Percentiles rank a stretch among this genome's conserved stretches.
Conservation (phyloP, 2,329 filamentous ascomycete species). For the Sclerotinia trifoliorum region DNA sequence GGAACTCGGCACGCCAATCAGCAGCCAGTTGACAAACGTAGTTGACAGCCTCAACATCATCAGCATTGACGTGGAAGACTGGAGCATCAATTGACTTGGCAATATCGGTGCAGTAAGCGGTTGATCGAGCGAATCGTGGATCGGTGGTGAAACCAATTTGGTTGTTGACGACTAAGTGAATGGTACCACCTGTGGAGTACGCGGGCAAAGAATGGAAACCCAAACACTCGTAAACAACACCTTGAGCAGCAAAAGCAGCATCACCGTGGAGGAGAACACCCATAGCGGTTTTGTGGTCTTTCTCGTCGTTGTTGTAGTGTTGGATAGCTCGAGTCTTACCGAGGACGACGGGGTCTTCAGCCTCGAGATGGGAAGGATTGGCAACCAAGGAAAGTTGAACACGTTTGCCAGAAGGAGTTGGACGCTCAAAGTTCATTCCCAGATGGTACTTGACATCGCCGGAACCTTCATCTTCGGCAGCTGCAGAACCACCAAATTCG, state of each 20-base stretch:
- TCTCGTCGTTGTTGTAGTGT: constrained; percentile 98
- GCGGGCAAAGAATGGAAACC: constrained; percentile 94
- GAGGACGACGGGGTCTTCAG: constrained; percentile 95
- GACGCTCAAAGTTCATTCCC: constrained; percentile 99
- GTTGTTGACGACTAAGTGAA: constrained; percentile 98
- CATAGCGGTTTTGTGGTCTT: constrained; percentile 86
- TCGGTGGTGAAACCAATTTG: constrained; percentile 99
- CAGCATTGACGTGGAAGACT: constrained; percentile 98
- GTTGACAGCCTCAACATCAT: constrained; percentile 97
- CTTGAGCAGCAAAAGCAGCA: constrained; percentile 93
- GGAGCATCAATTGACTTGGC: constrained; percentile 98
- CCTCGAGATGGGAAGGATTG: constrained; percentile 97
- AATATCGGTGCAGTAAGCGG: constrained; percentile 98
- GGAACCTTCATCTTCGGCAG: constrained; percentile 90
- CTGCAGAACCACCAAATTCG: constrained; percentile 87
- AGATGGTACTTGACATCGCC: constrained; percentile 99
- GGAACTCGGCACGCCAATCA: constrained; percentile 98
- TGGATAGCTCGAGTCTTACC: constrained; percentile 97
- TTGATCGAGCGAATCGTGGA: constrained; percentile 94
- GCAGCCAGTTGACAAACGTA: constrained; percentile 96
- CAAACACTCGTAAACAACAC: constrained; percentile 97
- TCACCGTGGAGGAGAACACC: constrained; percentile 94
- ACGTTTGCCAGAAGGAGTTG: constrained; percentile 95
- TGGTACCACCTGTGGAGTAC: constrained; percentile 95
- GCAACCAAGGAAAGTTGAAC: constrained; percentile 98